These are phyloP conservation scores for Arthrobotrys conoides DNA, from an alignment of 2,329 filamentous ascomycete genomes.

Conservation along the genomic window DNA sequence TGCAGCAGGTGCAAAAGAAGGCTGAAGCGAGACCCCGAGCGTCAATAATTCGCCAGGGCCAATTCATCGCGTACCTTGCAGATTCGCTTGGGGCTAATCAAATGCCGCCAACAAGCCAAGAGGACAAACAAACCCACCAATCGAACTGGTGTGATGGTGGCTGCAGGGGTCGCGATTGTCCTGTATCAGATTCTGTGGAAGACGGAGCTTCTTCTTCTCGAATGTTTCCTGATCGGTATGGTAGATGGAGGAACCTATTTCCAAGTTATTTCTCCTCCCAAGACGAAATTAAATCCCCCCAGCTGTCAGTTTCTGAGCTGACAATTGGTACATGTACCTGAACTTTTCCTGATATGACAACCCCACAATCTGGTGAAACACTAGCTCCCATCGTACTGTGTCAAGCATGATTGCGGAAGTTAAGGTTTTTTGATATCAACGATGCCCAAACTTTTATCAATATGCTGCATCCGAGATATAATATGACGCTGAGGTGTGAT, in stretches of 20 bases:
- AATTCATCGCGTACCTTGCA: conserved; percentile 56
- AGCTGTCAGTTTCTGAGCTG: conserved; percentile 8
- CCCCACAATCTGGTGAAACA: conserved; percentile 17
- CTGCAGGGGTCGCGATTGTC: conserved; percentile 42
- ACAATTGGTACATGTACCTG: conserved; percentile 52
- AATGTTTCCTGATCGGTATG: conserved; percentile 49
- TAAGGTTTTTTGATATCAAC: background rate
- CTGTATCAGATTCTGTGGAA: conserved; percentile 57
- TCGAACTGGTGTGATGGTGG: conserved; percentile 26
- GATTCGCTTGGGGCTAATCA: conserved; percentile 56
- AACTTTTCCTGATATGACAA: conserved; percentile 41
- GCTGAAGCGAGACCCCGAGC: conserved; percentile 42
- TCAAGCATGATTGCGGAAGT: background rate
- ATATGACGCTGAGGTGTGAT: background rate
- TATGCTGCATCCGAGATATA: background rate
- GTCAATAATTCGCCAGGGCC: conserved; percentile 28
- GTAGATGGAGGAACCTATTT: conserved; percentile 22
- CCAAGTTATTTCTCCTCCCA: conserved; percentile 1
- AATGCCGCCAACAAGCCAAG: conserved; percentile 27
- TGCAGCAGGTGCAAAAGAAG: conserved; percentile 20
- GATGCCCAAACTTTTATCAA: background rate
- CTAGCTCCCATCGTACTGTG: conserved; percentile 4
- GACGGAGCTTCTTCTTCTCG: conserved; percentile 40
- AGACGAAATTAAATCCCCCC: conserved; percentile 19
- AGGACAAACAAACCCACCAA: conserved; percentile 11